Conservation (phyloP, 306 rosid species). For the Vigna mungo region DNA sequence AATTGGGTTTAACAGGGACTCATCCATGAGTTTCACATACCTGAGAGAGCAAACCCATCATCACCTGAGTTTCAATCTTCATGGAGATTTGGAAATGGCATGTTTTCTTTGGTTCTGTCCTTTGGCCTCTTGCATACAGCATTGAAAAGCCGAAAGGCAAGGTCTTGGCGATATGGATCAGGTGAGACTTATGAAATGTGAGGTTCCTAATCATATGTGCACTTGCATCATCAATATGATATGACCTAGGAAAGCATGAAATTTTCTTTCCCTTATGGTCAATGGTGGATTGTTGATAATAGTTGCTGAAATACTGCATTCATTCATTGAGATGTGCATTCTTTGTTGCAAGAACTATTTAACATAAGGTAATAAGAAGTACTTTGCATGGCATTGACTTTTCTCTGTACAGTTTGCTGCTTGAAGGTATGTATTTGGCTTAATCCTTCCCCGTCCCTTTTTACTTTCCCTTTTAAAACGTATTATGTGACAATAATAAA, state of each 20-base stretch:
- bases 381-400: not conserved
- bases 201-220: constrained; percentile 12
- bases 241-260: not conserved
- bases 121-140: constrained; percentile 81
- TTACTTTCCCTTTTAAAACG: not conserved
- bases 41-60: constrained; percentile 62
- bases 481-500: not conserved
- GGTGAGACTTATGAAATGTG: constrained; percentile 52
- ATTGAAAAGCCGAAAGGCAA: constrained; percentile 76
- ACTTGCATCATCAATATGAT: constrained; percentile 9
- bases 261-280: constrained; percentile 15
- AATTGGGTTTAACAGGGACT: constrained; percentile 65
- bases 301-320: constrained; percentile 16
- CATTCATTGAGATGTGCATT: constrained; percentile 21
- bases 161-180: constrained; percentile 82
- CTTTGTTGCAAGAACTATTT: constrained; percentile 14
- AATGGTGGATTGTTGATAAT: not conserved
- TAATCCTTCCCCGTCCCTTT: not conserved
- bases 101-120: constrained; percentile 81
- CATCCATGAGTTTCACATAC: constrained; percentile 64
- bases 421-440: not conserved
- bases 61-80: constrained; percentile 69
- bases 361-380: not conserved
- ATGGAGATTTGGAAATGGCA: constrained; percentile 90
- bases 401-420: not conserved